phyloP scores from a whole-genome alignment of 371 early-diverging fungal genomes.

The Gilbertella persicaria region DNA sequence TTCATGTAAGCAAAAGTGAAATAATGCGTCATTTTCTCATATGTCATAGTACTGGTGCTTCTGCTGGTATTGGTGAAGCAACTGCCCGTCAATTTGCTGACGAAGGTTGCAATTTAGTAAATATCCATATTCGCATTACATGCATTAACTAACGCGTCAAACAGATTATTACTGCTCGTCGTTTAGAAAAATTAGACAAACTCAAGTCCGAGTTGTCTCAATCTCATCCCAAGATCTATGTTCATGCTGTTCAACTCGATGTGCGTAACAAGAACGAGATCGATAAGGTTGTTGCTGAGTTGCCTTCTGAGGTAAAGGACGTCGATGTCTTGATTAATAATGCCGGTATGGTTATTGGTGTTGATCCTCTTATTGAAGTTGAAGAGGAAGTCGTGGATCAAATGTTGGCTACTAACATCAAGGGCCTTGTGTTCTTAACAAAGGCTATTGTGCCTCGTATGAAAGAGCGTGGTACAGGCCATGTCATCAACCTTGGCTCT shows the following conservation, averaged over 20 bases:
- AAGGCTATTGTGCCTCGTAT: constrained; percentile 85
- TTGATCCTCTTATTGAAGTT: constrained; percentile 73
- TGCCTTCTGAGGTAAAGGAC: constrained; percentile 57
- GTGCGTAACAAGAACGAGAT: constrained; percentile 68
- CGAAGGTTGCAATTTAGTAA: constrained; percentile 75
- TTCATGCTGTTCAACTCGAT: constrained; percentile 73
- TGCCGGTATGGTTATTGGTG: constrained; percentile 79
- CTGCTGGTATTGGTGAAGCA: constrained; percentile 88
- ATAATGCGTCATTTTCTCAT: neutral
- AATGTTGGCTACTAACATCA: constrained; percentile 92
- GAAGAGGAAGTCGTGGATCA: constrained; percentile 68
- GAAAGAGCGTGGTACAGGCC: constrained; percentile 74
- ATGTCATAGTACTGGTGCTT: constrained; percentile 84
- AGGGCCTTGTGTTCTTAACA: constrained; percentile 80
- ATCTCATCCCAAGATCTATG: constrained; percentile 54
- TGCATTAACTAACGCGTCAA: neutral
- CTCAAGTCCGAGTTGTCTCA: constrained; percentile 57
- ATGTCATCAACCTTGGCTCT: constrained; percentile 88
- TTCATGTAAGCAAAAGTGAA: neutral
- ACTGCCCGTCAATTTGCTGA: constrained; percentile 86
- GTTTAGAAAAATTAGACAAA: constrained; percentile 66
- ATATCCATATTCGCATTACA: neutral
- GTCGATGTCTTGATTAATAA: constrained; percentile 82
- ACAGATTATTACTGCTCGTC: constrained; percentile 80
- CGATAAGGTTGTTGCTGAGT: constrained; percentile 49